These are phyloP conservation scores for Dioscorea dumetorum DNA, from an alignment of 106 monocot species.

Conservation along the genomic window DNA sequence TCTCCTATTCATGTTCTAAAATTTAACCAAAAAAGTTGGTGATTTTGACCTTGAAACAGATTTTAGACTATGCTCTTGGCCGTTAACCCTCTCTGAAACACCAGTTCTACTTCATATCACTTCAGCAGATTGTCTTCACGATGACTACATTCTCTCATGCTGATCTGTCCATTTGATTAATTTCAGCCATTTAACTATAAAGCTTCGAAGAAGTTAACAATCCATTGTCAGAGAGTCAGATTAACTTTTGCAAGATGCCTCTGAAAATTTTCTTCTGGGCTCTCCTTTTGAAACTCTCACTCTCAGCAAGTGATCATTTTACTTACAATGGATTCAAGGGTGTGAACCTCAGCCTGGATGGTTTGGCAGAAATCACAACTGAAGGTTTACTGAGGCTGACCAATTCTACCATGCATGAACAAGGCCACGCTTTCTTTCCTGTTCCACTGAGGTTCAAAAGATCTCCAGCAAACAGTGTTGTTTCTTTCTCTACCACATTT, in stretches of 20 bases:
- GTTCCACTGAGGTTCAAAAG: constrained; percentile 3
- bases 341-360: constrained; percentile 12
- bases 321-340: constrained; percentile 19
- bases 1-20: too few relatives aligned
- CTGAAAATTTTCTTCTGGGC: background rate
- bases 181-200: too few relatives aligned
- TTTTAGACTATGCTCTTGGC: too few relatives aligned
- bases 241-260: background rate
- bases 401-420: background rate
- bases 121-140: too few relatives aligned
- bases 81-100: too few relatives aligned
- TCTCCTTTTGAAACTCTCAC: background rate
- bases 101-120: too few relatives aligned
- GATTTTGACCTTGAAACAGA: too few relatives aligned
- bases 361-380: constrained; percentile 1
- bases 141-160: too few relatives aligned
- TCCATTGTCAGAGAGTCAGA: too few relatives aligned
- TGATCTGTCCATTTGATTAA: too few relatives aligned
- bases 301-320: background rate
- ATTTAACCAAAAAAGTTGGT: too few relatives aligned
- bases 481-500: constrained; percentile 12
- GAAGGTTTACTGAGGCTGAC: constrained; percentile 14
- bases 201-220: too few relatives aligned
- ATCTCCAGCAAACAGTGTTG: background rate
- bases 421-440: constrained; percentile 12